These are phyloP conservation scores for Kluyveromyces nonfermentans DNA, from an alignment of 805 yeast species.

Conservation along the genomic window DNA sequence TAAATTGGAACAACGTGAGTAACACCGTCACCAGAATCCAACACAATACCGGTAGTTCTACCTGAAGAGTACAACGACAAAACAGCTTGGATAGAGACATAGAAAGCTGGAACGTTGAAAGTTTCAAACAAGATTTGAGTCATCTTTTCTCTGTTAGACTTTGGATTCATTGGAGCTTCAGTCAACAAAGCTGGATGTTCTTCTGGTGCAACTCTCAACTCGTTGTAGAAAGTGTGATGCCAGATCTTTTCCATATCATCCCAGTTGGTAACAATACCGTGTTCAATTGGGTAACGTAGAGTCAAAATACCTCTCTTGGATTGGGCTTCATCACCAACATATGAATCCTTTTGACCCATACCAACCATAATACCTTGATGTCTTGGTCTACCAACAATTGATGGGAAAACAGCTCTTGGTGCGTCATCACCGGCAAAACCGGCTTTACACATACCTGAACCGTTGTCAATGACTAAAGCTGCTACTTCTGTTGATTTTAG, in stretches of 20 bases:
- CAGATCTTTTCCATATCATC: constrained; percentile 99
- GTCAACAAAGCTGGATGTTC: constrained; percentile 99
- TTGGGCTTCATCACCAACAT: constrained; percentile 99
- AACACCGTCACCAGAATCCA: constrained; percentile 99
- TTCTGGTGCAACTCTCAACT: constrained; percentile 99
- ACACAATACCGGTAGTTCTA: constrained; percentile 99
- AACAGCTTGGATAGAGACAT: constrained; percentile 98
- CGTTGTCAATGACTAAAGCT: constrained; percentile 86
- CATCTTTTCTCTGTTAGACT: constrained; percentile 99
- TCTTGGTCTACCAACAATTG: constrained; percentile 99
- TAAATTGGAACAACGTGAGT: constrained; percentile 99
- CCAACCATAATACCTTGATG: constrained; percentile 99
- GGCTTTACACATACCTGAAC: constrained; percentile 99
- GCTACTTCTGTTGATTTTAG: constrained; percentile 25
- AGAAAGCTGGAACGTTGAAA: constrained; percentile 98
- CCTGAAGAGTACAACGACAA: constrained; percentile 97
- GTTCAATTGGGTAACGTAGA: constrained; percentile 98
- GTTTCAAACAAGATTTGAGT: constrained; percentile 99
- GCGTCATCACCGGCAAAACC: constrained; percentile 99
- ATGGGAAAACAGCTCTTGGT: constrained; percentile 99
- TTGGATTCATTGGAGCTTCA: constrained; percentile 99
- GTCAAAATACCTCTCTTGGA: constrained; percentile 99
- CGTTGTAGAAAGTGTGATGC: constrained; percentile 99
- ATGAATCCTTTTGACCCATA: constrained; percentile 99
- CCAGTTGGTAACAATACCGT: constrained; percentile 99